A percentile compares a stretch with the other conserved stretches of the same genome.
Conservation (phyloP, 768 basidiomycete genomes). For the Kwoniella dejecticola region DNA sequence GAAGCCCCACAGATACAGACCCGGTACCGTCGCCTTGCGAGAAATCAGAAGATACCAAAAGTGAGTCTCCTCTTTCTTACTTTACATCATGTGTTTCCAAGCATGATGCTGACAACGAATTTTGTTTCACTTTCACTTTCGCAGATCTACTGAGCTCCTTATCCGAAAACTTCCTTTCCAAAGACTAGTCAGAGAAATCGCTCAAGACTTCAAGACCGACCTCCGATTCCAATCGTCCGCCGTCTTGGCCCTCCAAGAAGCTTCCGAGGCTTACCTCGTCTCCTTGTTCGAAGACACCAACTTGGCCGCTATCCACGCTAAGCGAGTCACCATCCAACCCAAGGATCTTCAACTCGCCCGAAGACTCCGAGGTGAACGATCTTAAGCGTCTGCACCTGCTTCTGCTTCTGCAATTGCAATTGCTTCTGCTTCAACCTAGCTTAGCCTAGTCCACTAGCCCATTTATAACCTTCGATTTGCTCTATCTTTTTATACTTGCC, state of each 20-base stretch:
- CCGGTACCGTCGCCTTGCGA: conserved; percentile 75
- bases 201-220: conserved; percentile 82
- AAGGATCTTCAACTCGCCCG: conserved; percentile 59
- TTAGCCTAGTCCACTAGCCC: too few relatives aligned
- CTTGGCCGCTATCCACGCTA: conserved; percentile 60
- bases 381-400: conserved; percentile 25
- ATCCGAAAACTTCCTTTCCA: conserved; percentile 66
- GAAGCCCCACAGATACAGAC: conserved; percentile 80
- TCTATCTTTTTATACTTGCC: conserved; percentile 18
- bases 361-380: conserved; percentile 54
- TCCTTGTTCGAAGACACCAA: conserved; percentile 61
- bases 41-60: conserved; percentile 63
- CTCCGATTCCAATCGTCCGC: conserved; percentile 67
- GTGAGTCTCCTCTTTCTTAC: conserved; percentile 31
- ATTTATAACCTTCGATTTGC: conserved; percentile 27
- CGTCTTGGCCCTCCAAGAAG: conserved; percentile 62
- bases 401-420: too few relatives aligned
- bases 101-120: conserved; percentile 5
- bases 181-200: conserved; percentile 75
- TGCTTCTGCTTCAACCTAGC: too few relatives aligned
- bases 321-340: conserved; percentile 71
- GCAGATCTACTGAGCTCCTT: conserved; percentile 61
- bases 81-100: not conserved
- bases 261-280: conserved; percentile 69
- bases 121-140: not conserved